These are phyloP conservation scores for Hemileia vastatrix DNA, from an alignment of 1,284 basidiomycete genomes.

Conservation along the genomic window DNA sequence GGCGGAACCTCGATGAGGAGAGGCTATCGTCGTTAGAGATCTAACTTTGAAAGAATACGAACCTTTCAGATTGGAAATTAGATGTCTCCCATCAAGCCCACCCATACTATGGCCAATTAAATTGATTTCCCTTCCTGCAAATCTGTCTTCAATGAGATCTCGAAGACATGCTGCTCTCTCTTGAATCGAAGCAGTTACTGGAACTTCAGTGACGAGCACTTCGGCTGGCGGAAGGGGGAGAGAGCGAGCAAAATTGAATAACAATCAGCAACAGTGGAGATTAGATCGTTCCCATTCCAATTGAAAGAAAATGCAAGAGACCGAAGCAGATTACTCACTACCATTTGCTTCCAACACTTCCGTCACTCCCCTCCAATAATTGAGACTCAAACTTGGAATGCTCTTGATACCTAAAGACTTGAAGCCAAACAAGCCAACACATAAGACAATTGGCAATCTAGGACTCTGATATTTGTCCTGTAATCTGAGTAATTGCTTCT, in stretches of 20 bases:
- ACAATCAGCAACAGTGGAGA: too few relatives aligned
- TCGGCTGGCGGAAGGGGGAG: conserved; percentile 50
- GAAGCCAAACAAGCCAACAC: conserved; percentile 74
- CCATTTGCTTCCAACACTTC: conserved; percentile 78
- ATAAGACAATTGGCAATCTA: conserved; percentile 76
- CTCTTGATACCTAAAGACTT: conserved; percentile 46
- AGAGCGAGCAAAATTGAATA: too few relatives aligned
- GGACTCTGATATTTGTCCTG: too few relatives aligned
- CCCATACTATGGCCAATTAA: conserved; percentile 94
- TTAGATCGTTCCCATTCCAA: background rate
- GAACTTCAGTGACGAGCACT: conserved; percentile 81
- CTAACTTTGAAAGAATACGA: conserved; percentile 53
- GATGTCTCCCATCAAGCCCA: conserved; percentile 81
- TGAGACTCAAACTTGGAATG: conserved; percentile 69
- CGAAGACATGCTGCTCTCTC: too few relatives aligned
- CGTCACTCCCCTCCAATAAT: conserved; percentile 89
- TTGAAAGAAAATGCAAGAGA: too few relatives aligned
- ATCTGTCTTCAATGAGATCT: conserved; percentile 61
- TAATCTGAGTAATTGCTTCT: too few relatives aligned
- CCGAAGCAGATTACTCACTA: too few relatives aligned
- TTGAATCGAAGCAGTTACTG: conserved; percentile 55
- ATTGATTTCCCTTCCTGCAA: conserved; percentile 71
- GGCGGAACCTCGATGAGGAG: conserved; percentile 81
- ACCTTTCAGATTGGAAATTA: conserved; percentile 50
- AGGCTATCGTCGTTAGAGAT: conserved; percentile 80